Conservation (phyloP, 2,329 filamentous ascomycete species). For the Talaromyces pinophilus region DNA sequence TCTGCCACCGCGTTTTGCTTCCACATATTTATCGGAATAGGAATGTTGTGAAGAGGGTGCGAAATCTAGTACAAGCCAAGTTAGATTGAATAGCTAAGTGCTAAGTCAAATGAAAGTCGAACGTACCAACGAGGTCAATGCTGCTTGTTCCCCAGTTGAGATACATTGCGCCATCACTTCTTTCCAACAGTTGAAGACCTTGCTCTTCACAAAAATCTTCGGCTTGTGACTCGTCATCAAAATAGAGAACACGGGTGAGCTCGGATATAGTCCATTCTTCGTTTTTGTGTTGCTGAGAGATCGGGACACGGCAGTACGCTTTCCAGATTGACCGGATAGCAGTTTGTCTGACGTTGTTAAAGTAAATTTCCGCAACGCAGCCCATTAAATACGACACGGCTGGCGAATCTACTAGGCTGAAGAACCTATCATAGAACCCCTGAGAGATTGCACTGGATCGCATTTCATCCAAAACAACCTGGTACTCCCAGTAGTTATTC, state of each 20-base stretch:
- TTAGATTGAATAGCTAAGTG: constrained; percentile 5
- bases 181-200: constrained; percentile 53
- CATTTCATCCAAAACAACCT: constrained; percentile 54
- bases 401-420: constrained; percentile 56
- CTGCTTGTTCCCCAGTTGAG: constrained; percentile 52
- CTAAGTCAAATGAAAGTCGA: background rate
- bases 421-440: constrained; percentile 61
- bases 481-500: constrained; percentile 54
- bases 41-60: constrained; percentile 52
- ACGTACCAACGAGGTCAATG: constrained; percentile 53
- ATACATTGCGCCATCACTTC: constrained; percentile 50
- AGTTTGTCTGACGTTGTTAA: constrained; percentile 59
- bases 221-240: constrained; percentile 58
- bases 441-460: constrained; percentile 57
- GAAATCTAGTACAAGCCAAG: constrained; percentile 36
- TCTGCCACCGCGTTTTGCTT: constrained; percentile 59
- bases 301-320: constrained; percentile 51
- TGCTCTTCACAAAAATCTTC: constrained; percentile 57
- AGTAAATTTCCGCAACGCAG: constrained; percentile 65
- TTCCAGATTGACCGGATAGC: constrained; percentile 58
- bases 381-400: constrained; percentile 63
- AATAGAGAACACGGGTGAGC: constrained; percentile 54
- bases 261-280: constrained; percentile 60
- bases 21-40: constrained; percentile 58
- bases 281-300: constrained; percentile 52